Evolutionary conservation across 768 basidiomycete species (phyloP), one percentile per base, ranked within the genome.

Genomic region (Hypholoma fasciculare): DNA sequence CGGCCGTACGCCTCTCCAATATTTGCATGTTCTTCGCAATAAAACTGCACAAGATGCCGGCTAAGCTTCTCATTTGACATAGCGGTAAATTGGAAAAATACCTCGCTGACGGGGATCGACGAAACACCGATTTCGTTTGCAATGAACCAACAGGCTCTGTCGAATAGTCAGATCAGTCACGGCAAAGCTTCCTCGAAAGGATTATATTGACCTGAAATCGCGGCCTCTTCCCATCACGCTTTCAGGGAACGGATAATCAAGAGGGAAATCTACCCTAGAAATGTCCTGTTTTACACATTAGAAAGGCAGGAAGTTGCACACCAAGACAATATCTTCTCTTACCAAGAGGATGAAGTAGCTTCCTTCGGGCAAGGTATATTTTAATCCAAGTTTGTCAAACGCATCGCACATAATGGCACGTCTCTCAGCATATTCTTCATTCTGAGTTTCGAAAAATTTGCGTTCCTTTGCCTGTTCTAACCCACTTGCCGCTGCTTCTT

Each of bases 101-200:
- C 94, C 83, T 96, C 94, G 82, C 94, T 96, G 58, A 95, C 93
- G 12, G 95, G 95, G 59, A 98, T 97, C 6, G 90, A 87, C 34
- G 94, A 96, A 19, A 98, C 94, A 7, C 93, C 92, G 43, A 96
- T 72, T 70, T 95, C 90, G 71, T 88, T 78, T 2, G 94, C 94
- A 62, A 97, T 89, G 77, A 95, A 96, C 96, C 96, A 98, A 69
- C 89, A 89, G n/a, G 90, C 90, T 69, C 92, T 95, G 55, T 34
- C 30, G 9, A 7, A 34, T 34, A 34, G 30, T 34, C 55, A 26
- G 16, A 16, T 52, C 48, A 49, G 55, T 27, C 12, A 56, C 26
- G 38, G 5, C 14, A 16, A 26, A 30, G 40, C 7, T 12, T 27
- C 39, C 14, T 37, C 36, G 40, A 7, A 49, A 19, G 46, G 46